phyloP scores from a whole-genome alignment of 1,284 basidiomycete species.

The Wallemia hederae region DNA sequence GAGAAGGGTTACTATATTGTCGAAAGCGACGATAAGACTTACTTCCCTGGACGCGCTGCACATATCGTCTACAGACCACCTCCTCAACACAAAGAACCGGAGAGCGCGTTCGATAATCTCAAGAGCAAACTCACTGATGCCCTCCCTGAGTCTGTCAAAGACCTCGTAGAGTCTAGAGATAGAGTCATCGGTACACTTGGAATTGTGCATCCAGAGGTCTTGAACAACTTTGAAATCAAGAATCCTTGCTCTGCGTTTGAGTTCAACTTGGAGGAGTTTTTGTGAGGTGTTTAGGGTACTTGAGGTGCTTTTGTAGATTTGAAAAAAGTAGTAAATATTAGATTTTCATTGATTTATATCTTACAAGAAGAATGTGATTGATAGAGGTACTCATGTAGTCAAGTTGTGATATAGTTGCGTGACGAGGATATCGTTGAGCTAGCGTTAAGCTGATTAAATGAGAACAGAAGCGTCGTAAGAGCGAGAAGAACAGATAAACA shows the following conservation, averaged over 20 bases:
- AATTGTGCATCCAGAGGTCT: conserved; percentile 66
- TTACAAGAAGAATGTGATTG: too few relatives aligned
- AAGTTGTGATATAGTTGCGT: too few relatives aligned
- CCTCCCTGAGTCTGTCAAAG: conserved; percentile 15
- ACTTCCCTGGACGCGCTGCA: conserved; percentile 81
- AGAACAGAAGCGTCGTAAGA: too few relatives aligned
- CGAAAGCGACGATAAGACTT: conserved; percentile 55
- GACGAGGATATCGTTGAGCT: too few relatives aligned
- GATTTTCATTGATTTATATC: too few relatives aligned
- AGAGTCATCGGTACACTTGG: conserved; percentile 52
- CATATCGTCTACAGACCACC: conserved; percentile 54
- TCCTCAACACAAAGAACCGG: conserved; percentile 8
- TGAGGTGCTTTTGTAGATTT: neutral
- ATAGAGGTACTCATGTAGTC: too few relatives aligned
- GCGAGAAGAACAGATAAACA: too few relatives aligned
- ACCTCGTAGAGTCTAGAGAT: conserved; percentile 23
- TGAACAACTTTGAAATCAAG: conserved; percentile 68
- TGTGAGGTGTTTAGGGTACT: conserved; percentile 22
- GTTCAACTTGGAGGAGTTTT: conserved; percentile 74
- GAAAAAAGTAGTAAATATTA: too few relatives aligned
- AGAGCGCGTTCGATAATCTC: neutral
- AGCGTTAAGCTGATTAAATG: too few relatives aligned
- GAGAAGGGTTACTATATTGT: conserved; percentile 69
- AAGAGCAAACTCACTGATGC: conserved; percentile 8
- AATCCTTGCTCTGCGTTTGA: conserved; percentile 91